Evolutionary conservation across 2,329 filamentous ascomycete species (phyloP).

Genomic region (Apiospora arundinis): DNA sequence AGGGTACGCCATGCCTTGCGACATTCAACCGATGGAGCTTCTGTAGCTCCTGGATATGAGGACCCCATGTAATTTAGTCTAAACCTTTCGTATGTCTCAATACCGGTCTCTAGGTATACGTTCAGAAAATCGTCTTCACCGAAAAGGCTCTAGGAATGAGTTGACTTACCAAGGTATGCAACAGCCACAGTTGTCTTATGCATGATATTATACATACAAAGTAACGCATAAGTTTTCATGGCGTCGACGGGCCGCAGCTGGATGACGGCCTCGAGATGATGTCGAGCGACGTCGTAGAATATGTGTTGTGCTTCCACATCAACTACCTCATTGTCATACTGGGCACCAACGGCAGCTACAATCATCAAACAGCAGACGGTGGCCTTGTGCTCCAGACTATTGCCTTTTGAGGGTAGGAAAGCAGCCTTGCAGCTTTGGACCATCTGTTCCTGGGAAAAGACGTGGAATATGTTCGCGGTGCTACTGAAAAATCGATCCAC

Average conservation of each 20-base stretch:
- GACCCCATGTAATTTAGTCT: constrained; percentile 28
- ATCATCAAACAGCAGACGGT: constrained; percentile 36
- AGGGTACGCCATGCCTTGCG: constrained; percentile 38
- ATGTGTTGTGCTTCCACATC: constrained; percentile 26
- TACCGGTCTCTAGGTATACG: constrained; percentile 32
- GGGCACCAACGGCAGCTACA: constrained; percentile 37
- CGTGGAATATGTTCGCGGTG: constrained; percentile 37
- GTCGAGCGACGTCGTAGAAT: constrained; percentile 38
- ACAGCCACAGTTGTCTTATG: constrained; percentile 36
- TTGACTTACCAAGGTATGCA: constrained; percentile 35
- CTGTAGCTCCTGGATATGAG: constrained; percentile 22
- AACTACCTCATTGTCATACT: constrained; percentile 32
- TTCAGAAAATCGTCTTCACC: too few species aligned
- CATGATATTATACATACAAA: constrained; percentile 41
- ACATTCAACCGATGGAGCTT: constrained; percentile 31
- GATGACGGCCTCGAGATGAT: constrained; percentile 35
- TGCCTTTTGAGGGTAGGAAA: constrained; percentile 27
- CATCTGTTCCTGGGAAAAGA: constrained; percentile 37
- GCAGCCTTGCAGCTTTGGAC: constrained; percentile 27
- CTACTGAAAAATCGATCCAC: constrained; percentile 37
- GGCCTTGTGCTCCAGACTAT: constrained; percentile 25
- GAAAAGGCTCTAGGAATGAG: not conserved
- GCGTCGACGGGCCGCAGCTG: constrained; percentile 36
- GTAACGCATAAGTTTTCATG: constrained; percentile 38
- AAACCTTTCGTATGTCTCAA: constrained; percentile 31